phyloP scores from a whole-genome alignment of 352 stramenopile genomes.

The Elongisporangium anandrum region DNA sequence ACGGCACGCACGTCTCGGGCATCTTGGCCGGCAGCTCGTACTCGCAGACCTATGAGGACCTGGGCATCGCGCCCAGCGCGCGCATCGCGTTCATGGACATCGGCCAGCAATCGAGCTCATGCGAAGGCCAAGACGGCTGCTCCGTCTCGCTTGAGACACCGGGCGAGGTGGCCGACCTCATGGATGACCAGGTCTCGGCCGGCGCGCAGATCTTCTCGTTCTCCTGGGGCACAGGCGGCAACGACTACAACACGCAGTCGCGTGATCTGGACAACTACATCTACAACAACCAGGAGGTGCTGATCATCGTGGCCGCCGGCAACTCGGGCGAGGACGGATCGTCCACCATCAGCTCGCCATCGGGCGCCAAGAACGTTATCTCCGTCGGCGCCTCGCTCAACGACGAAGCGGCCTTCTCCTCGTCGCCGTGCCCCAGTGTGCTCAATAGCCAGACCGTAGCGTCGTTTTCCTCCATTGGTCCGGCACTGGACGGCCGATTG shows the following conservation, averaged over 20 bases:
- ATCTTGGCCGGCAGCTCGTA: conserved; percentile 68
- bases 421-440: conserved; percentile 38
- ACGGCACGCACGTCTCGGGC: conserved; percentile 87
- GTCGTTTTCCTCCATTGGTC: conserved; percentile 66
- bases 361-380: conserved; percentile 83
- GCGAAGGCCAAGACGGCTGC: conserved; percentile 29
- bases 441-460: conserved; percentile 64
- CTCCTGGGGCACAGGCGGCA: conserved; percentile 59
- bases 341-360: conserved; percentile 57
- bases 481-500: conserved; percentile 58
- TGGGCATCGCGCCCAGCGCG: conserved; percentile 74
- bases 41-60: conserved; percentile 23
- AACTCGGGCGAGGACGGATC: conserved; percentile 73
- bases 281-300: conserved; percentile 72
- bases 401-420: conserved; percentile 37
- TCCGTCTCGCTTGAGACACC: conserved; percentile 43
- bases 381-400: conserved; percentile 74
- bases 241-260: conserved; percentile 60
- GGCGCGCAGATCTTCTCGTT: conserved; percentile 67
- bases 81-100: conserved; percentile 90
- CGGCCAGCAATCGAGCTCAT: conserved; percentile 41
- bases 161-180: conserved; percentile 36
- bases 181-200: conserved; percentile 47
- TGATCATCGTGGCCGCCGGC: conserved; percentile 79
- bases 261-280: conserved; percentile 61